Evolutionary conservation across 805 yeast species (phyloP).

Genomic region (Saccharomyces jurei): DNA sequence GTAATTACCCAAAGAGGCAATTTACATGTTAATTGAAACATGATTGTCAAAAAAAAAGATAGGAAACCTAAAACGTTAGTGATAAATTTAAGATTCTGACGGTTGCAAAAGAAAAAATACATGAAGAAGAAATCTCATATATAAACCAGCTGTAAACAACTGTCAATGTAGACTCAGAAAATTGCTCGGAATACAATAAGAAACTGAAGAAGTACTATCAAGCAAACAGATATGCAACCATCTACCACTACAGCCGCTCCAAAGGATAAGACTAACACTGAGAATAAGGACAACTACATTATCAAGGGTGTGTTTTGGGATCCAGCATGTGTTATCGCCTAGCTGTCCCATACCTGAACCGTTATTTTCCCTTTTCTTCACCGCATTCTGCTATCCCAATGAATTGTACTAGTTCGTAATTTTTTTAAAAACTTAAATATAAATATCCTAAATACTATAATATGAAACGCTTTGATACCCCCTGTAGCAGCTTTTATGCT

Average conservation of each 20-base stretch:
- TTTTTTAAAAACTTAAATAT: background rate
- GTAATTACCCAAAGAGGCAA: constrained; percentile 16
- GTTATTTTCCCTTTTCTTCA: background rate
- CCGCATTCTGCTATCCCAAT: background rate
- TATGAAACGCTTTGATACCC: background rate
- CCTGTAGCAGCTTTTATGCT: background rate
- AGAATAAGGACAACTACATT: constrained; percentile 23
- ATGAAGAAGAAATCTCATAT: background rate
- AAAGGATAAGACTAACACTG: constrained; percentile 18
- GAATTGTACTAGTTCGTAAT: background rate
- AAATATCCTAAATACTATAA: background rate
- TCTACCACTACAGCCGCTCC: constrained; percentile 18
- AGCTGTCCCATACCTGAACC: background rate
- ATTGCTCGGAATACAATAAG: background rate
- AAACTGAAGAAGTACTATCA: constrained; percentile 1
- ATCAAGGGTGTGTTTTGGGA: constrained; percentile 16
- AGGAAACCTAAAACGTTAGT: background rate
- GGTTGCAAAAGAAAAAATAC: background rate
- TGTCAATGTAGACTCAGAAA: background rate
- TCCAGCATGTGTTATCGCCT: constrained; percentile 24
- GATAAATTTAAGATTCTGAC: background rate
- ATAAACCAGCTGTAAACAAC: background rate
- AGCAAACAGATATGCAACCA: constrained; percentile 20
- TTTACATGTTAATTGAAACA: constrained; percentile 7
- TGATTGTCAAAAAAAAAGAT: background rate